phyloP scores from a whole-genome alignment of 129 eudicot species.

The Flaveria linearis region DNA sequence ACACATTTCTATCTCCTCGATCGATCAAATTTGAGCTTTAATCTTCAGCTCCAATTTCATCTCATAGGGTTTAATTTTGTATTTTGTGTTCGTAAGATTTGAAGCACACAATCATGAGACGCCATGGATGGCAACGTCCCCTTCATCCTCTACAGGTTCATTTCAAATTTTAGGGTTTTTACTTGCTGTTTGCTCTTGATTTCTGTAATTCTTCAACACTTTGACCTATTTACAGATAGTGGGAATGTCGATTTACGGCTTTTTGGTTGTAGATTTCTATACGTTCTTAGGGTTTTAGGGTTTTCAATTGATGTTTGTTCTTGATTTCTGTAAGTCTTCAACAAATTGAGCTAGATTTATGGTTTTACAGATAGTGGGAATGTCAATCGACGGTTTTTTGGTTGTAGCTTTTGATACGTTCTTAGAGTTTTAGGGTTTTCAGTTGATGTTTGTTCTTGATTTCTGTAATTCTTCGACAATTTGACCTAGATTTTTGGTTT shows the following conservation, averaged over 20 bases:
- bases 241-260: conserved; percentile 66
- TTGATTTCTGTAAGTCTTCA: background rate
- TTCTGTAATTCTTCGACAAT: background rate
- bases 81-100: background rate
- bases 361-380: conserved; percentile 73
- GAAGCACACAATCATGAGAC: conserved; percentile 43
- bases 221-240: conserved; percentile 56
- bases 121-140: conserved; percentile 97
- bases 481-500: background rate
- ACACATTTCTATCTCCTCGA: background rate
- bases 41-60: conserved; percentile 24
- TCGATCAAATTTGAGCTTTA: background rate
- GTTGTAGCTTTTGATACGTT: conserved; percentile 71
- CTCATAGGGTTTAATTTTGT: background rate
- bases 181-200: background rate
- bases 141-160: conserved; percentile 89
- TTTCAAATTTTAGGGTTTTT: background rate
- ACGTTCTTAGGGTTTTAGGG: conserved; percentile 17
- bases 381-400: conserved; percentile 58
- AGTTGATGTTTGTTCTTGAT: background rate
- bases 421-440: background rate
- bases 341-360: background rate
- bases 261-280: conserved; percentile 69
- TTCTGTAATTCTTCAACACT: background rate
- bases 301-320: background rate